A percentile compares a stretch with the other conserved stretches of the same genome.
These are phyloP conservation scores for Kodamaea laetipori DNA, from an alignment of 805 yeast genomes.

Conservation along the genomic window DNA sequence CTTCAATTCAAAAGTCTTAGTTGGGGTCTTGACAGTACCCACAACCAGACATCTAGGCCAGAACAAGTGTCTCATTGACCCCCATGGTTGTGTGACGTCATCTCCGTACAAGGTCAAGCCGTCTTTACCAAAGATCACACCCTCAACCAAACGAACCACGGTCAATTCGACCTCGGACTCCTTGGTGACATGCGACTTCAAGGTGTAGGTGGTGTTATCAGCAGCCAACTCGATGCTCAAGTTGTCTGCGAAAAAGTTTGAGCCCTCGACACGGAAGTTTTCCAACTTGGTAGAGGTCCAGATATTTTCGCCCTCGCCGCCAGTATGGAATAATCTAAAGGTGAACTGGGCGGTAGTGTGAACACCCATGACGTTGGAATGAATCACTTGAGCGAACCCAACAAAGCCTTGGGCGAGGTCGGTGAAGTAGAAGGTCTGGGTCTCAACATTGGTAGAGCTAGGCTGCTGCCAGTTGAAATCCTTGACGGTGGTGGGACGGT, in stretches of 20 bases:
- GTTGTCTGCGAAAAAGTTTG: conserved; percentile 78
- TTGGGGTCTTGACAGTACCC: conserved; percentile 57
- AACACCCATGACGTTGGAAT: conserved; percentile 86
- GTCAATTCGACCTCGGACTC: conserved; percentile 71
- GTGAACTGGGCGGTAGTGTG: conserved; percentile 94
- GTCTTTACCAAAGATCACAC: conserved; percentile 86
- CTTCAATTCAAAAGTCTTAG: conserved; percentile 37
- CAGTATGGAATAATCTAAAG: conserved; percentile 69
- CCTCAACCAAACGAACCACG: conserved; percentile 64
- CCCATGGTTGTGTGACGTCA: conserved; percentile 87
- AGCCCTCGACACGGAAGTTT: conserved; percentile 70
- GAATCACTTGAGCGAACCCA: conserved; percentile 94
- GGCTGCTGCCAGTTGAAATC: conserved; percentile 82
- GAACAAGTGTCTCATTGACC: conserved; percentile 91
- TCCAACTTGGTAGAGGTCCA: conserved; percentile 95
- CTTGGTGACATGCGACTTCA: conserved; percentile 65
- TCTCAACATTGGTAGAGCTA: conserved; percentile 86
- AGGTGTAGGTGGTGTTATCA: conserved; percentile 47
- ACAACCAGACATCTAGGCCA: conserved; percentile 86
- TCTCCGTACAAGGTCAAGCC: conserved; percentile 89
- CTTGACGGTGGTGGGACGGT: conserved; percentile 54
- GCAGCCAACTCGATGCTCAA: conserved; percentile 65
- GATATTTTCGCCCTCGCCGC: conserved; percentile 41
- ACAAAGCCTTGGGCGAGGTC: conserved; percentile 60
- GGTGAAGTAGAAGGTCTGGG: conserved; percentile 87